Evolutionary conservation across 768 basidiomycete genomes (phyloP).

Genomic region (Myochromella boudieri): DNA sequence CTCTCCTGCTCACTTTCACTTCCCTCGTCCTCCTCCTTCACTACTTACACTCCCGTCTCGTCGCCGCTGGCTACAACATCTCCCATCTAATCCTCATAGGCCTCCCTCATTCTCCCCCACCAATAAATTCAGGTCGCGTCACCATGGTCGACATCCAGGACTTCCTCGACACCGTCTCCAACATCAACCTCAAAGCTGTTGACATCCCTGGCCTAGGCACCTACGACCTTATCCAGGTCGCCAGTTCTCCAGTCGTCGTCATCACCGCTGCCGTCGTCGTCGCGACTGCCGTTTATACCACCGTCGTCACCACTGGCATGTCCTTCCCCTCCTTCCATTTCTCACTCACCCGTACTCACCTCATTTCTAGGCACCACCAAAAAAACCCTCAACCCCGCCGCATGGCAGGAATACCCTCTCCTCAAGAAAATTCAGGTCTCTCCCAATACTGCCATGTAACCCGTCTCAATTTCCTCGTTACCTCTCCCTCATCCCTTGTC

Average conservation of each 20-base stretch:
- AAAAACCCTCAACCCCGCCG: constrained; percentile 70
- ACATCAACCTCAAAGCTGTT: constrained; percentile 28
- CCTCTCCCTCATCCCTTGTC: background rate
- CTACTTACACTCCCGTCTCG: constrained; percentile 43
- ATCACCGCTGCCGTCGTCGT: constrained; percentile 50
- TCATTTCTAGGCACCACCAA: constrained; percentile 46
- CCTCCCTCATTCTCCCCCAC: constrained; percentile 32
- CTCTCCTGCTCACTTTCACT: constrained; percentile 48
- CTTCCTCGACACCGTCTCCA: constrained; percentile 15
- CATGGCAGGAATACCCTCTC: constrained; percentile 84
- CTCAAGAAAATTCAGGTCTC: constrained; percentile 81
- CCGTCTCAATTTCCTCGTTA: constrained; percentile 7
- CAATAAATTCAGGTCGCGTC: constrained; percentile 15
- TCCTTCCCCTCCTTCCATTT: constrained; percentile 6
- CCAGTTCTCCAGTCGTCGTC: constrained; percentile 46
- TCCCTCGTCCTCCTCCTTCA: constrained; percentile 45
- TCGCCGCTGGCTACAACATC: constrained; percentile 55
- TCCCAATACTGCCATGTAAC: constrained; percentile 93
- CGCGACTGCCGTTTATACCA: constrained; percentile 52
- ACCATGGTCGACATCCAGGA: constrained; percentile 19
- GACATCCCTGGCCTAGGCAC: constrained; percentile 36
- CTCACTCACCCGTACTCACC: constrained; percentile 16
- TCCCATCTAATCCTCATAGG: constrained; percentile 64
- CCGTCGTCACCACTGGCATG: constrained; percentile 46
- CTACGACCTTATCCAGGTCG: constrained; percentile 35